Evolutionary conservation across 208 protist species (phyloP).

Genomic region (Lotmaria passim): DNA sequence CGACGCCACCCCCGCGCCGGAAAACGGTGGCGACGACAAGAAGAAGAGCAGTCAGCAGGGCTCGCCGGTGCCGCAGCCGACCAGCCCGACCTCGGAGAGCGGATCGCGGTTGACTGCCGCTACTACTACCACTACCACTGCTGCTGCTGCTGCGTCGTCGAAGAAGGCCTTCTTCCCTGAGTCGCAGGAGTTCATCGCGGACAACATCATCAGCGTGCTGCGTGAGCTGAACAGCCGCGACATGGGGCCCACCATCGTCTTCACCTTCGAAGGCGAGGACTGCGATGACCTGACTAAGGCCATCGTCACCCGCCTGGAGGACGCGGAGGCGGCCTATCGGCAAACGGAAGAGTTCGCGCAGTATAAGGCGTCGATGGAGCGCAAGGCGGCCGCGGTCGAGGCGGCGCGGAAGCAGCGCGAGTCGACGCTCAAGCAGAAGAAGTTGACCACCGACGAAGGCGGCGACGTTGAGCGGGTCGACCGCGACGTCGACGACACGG

Average conservation of each 20-base stretch:
- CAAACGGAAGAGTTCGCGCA: constrained; percentile 87
- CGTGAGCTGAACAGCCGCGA: constrained; percentile 84
- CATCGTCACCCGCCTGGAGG: constrained; percentile 79
- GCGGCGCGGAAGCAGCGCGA: constrained; percentile 67
- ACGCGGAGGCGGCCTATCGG: constrained; percentile 77
- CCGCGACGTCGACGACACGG: constrained; percentile 48
- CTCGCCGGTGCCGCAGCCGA: neutral
- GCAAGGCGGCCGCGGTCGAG: constrained; percentile 66
- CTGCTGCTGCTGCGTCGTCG: neutral
- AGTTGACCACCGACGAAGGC: constrained; percentile 72
- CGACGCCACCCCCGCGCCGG: constrained; percentile 6
- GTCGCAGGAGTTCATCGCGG: constrained; percentile 82
- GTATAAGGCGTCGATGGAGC: constrained; percentile 71
- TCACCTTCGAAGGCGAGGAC: constrained; percentile 89
- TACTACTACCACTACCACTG: constrained; percentile 1
- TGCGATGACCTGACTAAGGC: constrained; percentile 89
- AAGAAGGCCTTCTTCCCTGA: constrained; percentile 59
- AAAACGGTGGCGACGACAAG: constrained; percentile 16
- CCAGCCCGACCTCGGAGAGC: neutral
- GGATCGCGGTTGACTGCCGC: constrained; percentile 1
- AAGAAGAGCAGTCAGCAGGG: neutral
- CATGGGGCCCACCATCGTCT: constrained; percentile 92
- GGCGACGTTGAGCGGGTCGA: constrained; percentile 65
- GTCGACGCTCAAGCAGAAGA: constrained; percentile 81
- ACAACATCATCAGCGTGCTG: constrained; percentile 89